phyloP scores from a whole-genome alignment of 768 basidiomycete species.

The Boletus rex-veris region DNA sequence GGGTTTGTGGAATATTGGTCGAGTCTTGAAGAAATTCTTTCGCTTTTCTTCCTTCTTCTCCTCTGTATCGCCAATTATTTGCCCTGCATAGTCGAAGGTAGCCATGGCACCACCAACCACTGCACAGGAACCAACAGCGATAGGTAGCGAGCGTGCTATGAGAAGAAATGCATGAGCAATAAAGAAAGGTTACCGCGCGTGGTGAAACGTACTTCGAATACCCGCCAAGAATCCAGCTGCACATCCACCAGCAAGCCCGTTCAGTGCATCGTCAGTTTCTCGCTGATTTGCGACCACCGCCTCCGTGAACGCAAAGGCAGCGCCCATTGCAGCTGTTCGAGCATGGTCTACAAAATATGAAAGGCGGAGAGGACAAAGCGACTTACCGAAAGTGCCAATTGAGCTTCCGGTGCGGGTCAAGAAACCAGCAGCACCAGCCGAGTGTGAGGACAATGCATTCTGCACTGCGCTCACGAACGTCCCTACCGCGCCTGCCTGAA shows the following conservation, averaged over 20 bases:
- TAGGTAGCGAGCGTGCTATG: conserved; percentile 78
- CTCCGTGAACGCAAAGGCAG: conserved; percentile 81
- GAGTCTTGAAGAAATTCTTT: conserved; percentile 80
- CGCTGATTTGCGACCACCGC: conserved; percentile 77
- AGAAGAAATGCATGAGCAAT: conserved; percentile 11
- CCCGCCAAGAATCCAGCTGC: conserved; percentile 93
- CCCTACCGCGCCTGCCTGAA: conserved; percentile 66
- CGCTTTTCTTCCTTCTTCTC: conserved; percentile 64
- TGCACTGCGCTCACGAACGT: conserved; percentile 69
- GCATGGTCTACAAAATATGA: conserved; percentile 2
- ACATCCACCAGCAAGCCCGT: conserved; percentile 84
- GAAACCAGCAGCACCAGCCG: conserved; percentile 79
- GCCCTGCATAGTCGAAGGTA: conserved; percentile 75
- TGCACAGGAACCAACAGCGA: conserved; percentile 75
- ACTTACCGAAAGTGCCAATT: conserved; percentile 87
- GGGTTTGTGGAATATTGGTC: conserved; percentile 37
- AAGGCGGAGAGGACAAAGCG: background rate
- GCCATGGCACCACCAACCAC: conserved; percentile 78
- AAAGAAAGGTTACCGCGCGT: background rate
- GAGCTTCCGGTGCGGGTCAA: conserved; percentile 84
- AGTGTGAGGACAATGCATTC: conserved; percentile 77
- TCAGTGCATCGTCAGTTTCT: conserved; percentile 73
- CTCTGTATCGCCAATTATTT: conserved; percentile 46
- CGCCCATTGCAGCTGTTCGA: conserved; percentile 79
- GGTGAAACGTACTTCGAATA: conserved; percentile 56